A percentile compares a stretch with the other conserved stretches of the same genome.
phyloP scores from a whole-genome alignment of 2,329 filamentous ascomycete species.

The Capronia coronata region DNA sequence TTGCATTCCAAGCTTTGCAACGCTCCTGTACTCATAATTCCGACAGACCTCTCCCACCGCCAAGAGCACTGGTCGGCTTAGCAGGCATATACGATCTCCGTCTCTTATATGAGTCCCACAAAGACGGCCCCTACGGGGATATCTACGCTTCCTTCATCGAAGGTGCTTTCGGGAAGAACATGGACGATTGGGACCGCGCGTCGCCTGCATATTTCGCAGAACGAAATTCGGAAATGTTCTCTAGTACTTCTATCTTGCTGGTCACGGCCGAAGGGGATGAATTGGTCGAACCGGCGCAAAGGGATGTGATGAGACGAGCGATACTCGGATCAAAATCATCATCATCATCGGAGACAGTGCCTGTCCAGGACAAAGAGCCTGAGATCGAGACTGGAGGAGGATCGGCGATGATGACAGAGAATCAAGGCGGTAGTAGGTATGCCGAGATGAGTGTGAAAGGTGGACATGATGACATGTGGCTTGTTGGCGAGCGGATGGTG shows the following conservation, averaged over 20 bases:
- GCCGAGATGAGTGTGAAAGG: constrained; percentile 2
- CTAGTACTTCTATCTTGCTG: neutral
- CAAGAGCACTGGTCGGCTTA: constrained; percentile 1
- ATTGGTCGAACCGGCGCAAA: constrained; percentile 3
- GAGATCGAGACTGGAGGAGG: too few species aligned
- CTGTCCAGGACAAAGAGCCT: too few species aligned
- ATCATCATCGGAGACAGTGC: neutral
- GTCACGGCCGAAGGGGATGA: constrained; percentile 2
- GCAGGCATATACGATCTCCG: constrained; percentile 7
- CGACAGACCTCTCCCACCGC: neutral
- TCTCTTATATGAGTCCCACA: constrained; percentile 1
- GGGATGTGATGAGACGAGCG: neutral
- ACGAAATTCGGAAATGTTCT: neutral
- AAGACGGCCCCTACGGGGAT: neutral
- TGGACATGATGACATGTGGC: constrained; percentile 10
- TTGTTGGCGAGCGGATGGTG: constrained; percentile 2
- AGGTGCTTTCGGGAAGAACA: constrained; percentile 2
- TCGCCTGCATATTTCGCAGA: neutral
- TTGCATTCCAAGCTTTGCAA: constrained; percentile 5
- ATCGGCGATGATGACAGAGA: too few species aligned
- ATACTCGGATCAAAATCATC: neutral
- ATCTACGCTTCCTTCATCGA: constrained; percentile 4
- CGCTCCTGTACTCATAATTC: neutral
- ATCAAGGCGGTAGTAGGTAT: too few species aligned
- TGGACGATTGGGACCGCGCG: neutral